A percentile compares a stretch with the other conserved stretches of the same genome.
These are phyloP conservation scores for Kodamaea leandrae DNA, from an alignment of 805 yeast genomes.

Conservation along the genomic window DNA sequence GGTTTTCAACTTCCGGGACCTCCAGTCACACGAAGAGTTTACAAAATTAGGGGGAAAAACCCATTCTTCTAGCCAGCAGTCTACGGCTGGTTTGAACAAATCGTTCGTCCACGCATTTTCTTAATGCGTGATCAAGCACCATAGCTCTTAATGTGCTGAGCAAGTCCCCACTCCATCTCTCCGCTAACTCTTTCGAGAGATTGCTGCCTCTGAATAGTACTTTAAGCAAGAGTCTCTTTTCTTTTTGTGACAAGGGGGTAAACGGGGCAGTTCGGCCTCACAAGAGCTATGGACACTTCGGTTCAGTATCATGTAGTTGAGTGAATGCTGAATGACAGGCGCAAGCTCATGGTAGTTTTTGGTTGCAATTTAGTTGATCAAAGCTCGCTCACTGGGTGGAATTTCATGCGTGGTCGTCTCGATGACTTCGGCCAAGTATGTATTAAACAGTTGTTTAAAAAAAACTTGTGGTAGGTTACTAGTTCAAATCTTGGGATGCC, in stretches of 20 bases:
- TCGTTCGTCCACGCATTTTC: too few relatives aligned
- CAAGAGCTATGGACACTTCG: not conserved
- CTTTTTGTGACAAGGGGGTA: not conserved
- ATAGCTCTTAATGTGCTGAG: too few relatives aligned
- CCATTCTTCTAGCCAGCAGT: not conserved
- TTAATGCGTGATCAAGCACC: not conserved
- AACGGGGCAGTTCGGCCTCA: not conserved
- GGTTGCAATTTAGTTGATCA: too few relatives aligned
- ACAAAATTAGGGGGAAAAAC: slow-evolving; percentile 3
- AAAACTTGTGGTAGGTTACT: too few relatives aligned
- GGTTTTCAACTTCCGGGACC: slow-evolving; percentile 3
- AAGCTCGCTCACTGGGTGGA: too few relatives aligned
- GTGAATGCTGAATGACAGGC: too few relatives aligned
- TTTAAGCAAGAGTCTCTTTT: slow-evolving; percentile 1
- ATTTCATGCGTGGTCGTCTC: too few relatives aligned
- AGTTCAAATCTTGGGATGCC: too few relatives aligned
- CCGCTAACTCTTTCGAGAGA: not conserved
- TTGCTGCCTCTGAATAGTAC: not conserved
- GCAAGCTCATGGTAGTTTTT: too few relatives aligned
- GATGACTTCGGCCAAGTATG: too few relatives aligned
- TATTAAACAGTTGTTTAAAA: too few relatives aligned
- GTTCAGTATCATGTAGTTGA: not conserved
- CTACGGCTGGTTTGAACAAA: not conserved
- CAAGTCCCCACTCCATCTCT: too few relatives aligned
- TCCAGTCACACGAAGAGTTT: slow-evolving; percentile 2